phyloP scores from a whole-genome alignment of 345 rosid genomes.

The Eucalyptus microcorys region DNA sequence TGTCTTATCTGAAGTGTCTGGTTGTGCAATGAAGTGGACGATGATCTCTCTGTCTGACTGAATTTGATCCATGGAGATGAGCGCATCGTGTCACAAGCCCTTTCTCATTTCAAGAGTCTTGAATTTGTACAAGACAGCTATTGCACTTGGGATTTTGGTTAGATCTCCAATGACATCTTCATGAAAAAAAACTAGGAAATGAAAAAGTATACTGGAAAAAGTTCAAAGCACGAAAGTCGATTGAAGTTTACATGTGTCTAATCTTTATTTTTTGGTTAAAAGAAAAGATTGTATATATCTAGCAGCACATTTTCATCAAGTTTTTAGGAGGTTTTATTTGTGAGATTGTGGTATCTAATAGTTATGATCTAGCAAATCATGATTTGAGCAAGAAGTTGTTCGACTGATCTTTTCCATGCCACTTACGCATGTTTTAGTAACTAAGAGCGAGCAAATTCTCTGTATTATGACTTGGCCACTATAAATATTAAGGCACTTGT shows the following conservation, averaged over 20 bases:
- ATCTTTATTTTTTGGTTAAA: neutral
- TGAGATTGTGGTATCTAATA: fast-evolving
- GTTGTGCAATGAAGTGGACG: neutral
- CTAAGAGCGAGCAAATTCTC: neutral
- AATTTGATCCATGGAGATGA: neutral
- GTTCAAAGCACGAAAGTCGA: fast-evolving
- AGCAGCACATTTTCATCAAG: neutral
- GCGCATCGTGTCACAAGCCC: neutral
- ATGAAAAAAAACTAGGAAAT: neutral
- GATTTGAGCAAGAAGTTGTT: neutral
- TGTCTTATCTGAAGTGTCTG: neutral
- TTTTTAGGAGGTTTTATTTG: fast-evolving
- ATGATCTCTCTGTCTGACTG: neutral
- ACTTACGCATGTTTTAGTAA: neutral
- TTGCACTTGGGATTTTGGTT: neutral
- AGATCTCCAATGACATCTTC: neutral
- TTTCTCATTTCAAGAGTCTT: neutral
- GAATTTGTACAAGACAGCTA: neutral
- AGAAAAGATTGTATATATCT: neutral
- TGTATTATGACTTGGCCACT: neutral
- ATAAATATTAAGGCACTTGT: neutral
- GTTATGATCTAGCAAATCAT: neutral
- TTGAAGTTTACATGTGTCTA: neutral
- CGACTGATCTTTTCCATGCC: neutral
- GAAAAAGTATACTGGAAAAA: neutral